phyloP scores from a whole-genome alignment of 345 rosid species.

The Euphorbia lathyris region DNA sequence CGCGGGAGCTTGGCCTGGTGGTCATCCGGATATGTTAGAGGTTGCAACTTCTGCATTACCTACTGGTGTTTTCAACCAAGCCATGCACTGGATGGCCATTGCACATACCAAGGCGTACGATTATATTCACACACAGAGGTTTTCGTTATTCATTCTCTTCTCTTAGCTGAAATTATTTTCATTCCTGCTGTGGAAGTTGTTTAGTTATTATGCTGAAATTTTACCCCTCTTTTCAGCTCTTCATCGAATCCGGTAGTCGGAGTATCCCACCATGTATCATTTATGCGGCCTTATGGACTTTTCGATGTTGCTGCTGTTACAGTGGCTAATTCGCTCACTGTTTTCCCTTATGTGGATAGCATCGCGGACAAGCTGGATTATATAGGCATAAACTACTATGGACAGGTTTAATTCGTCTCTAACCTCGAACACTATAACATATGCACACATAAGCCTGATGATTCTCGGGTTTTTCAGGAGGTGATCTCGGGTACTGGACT shows the following conservation, averaged over 20 bases:
- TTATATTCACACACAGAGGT: constrained; percentile 72
- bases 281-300: constrained; percentile 84
- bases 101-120: constrained; percentile 83
- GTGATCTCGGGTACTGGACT: constrained; percentile 73
- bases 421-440: neutral
- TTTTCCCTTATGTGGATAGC: constrained; percentile 74
- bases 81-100: constrained; percentile 79
- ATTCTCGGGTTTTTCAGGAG: constrained; percentile 52
- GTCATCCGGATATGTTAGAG: constrained; percentile 89
- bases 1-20: constrained; percentile 99
- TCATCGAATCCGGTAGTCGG: constrained; percentile 53
- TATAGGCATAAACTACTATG: constrained; percentile 93
- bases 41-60: constrained; percentile 84
- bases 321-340: constrained; percentile 65
- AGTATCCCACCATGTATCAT: constrained; percentile 89
- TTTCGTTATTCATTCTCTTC: neutral
- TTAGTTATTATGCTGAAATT: neutral
- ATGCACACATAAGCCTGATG: constrained; percentile 3
- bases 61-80: constrained; percentile 78
- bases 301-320: constrained; percentile 82
- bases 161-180: neutral
- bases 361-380: constrained; percentile 70
- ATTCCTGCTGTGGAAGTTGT: neutral
- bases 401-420: constrained; percentile 55
- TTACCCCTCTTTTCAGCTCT: constrained; percentile 22